Base-by-base conservation (phyloP, 139 green algal genomes). In the Chlorella sp. region DNA sequence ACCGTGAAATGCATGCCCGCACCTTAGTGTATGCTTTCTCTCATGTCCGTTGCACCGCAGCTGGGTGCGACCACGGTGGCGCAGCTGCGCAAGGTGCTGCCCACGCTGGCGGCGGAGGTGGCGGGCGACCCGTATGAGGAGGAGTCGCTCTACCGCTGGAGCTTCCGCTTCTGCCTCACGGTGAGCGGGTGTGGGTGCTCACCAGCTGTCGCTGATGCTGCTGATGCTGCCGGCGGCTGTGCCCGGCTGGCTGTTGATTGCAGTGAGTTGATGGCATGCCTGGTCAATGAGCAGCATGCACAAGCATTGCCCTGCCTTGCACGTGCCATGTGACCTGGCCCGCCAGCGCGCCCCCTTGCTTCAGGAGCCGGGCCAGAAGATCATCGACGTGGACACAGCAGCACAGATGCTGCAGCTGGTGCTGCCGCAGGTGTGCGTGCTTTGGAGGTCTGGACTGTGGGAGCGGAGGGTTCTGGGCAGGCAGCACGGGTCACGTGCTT, bases 91-190 rank as follows among this genome's bases (percentile, higher is more conserved):
- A 87, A 84, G 72, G 86, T 65, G 38, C 78, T 94, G 69, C 85
- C 80, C 9, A 21, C 17, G 1, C 34, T 92, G 34, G 85, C 88
- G 5, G 34, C 68, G 5, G 80, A 86, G 51, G 63, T 89, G 17
- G 55, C 34, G 51, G 51, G 21, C 0, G 25, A 64, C 32, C 44
- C 74, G 1, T 30, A 79, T 30, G 51, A 63, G 0, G 86, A 91
- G 32, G 68, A 87, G 18, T 47, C 71, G n/a, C 94, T 95, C 65
- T 86, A 85, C 72, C 34, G 30, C 1, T 95, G 91, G 86, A 91
- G 91, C n/a, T 95, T 95, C 82, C 68, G 80, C 25, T 95, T 92
- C 84, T 94, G 87, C 78, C 82, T 95, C 21, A 95, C 84, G 51
- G 84, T 91, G 23, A 51, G 85, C 0, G 4, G 74, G 5, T 6